Base-by-base conservation (phyloP, 306 rosid genomes). In the Bauhinia variegata region DNA sequence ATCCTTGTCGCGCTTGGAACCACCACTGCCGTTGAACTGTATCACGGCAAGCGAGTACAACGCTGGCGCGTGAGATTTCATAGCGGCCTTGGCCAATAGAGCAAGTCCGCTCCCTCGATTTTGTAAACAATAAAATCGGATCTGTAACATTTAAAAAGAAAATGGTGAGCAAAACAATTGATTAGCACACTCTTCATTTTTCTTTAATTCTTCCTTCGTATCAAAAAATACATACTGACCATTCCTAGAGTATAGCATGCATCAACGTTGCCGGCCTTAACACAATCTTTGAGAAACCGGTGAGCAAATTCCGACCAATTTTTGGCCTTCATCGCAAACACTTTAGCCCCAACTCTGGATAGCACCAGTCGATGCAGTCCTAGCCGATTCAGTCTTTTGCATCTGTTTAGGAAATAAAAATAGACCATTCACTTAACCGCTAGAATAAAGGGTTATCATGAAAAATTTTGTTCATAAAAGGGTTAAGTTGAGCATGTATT, bases 21-120 rank as follows among this genome's bases (percentile, higher is more conserved):
- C 89, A 1, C 98, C 98, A 63, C 98, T 92, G 1, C 98, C 98
- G 85, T 92, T 92, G 68, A 92, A 89, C 77, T 89, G 98, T 61
- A 92, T 85, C 32, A 92, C 92, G 8, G 96, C 84, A 12, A 92
- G 81, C 18, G 98, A 88, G 84, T 93, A 88, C 11, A 93, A 64
- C 34, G 98, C 88, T 65, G 78, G 81, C 75, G 91, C 85, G 85
- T 89, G 89, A 1, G 61, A 34, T 60, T 64, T 85, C 65, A 84
- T 70, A 7, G 97, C 97, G 8, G 98, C 96, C 74, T 84, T 86
- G 13, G 97, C 96, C 83, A 93, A 79, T 0, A 93, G 63, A 4
- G 88, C 79, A 1, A 87, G 83, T 0, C 98, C 98, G 43, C 75
- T 75, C 7, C 72, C 80, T 70, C 91, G 77, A 54, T 87, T 88